Conservation (phyloP, 176 grass and related monocot species). For the Puya raimondii region DNA sequence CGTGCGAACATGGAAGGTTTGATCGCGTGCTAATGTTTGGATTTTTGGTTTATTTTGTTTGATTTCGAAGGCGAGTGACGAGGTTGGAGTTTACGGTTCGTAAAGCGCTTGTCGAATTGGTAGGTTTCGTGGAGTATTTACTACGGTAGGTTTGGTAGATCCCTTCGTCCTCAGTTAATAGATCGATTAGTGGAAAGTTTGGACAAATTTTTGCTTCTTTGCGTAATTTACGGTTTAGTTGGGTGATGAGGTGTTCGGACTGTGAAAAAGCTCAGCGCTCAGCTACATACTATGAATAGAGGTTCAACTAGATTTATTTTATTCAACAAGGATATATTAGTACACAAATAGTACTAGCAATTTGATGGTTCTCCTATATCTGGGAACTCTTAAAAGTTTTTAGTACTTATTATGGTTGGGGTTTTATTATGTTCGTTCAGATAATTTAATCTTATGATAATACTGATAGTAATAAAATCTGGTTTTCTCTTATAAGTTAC, state of each 20-base stretch:
- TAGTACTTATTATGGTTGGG: too few species aligned
- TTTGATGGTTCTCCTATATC: too few species aligned
- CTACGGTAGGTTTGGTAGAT: neutral
- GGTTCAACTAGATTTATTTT: neutral
- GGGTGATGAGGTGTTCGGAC: neutral
- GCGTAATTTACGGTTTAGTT: neutral
- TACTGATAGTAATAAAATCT: too few species aligned
- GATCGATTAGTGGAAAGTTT: neutral
- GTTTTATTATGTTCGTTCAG: too few species aligned
- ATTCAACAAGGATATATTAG: neutral
- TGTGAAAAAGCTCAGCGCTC: neutral
- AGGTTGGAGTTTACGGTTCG: neutral
- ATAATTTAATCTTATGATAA: too few species aligned
- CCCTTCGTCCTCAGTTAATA: neutral
- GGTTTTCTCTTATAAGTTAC: too few species aligned
- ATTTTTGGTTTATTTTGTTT: neutral
- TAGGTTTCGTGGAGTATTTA: neutral
- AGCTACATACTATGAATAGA: neutral
- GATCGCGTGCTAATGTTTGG: neutral
- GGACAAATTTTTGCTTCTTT: neutral
- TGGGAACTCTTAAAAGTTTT: too few species aligned
- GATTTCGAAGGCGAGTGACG: neutral
- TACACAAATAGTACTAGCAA: neutral
- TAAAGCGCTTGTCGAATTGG: neutral
- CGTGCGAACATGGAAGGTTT: slow-evolving; percentile 70